These are phyloP conservation scores for Neurospora sp. DNA, from an alignment of 495 filamentous ascomycete genomes.

Conservation along the genomic window DNA sequence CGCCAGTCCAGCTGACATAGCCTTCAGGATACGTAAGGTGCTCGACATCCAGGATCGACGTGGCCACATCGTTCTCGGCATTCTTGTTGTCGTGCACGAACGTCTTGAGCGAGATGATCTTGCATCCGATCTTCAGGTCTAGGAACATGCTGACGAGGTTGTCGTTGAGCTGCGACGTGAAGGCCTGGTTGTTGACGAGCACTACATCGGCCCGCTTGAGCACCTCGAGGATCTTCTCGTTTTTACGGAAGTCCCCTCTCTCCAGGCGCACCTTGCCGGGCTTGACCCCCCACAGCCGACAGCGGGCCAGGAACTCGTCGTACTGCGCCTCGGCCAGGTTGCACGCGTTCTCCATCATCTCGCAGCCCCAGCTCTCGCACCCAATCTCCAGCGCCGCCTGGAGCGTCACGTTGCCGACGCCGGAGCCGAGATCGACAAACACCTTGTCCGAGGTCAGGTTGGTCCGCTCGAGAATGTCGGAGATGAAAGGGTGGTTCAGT, in stretches of 20 bases:
- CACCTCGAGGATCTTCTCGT: conserved; percentile 55
- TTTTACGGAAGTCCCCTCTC: conserved; percentile 74
- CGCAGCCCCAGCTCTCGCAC: conserved; percentile 92
- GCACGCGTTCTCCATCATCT: conserved; percentile 84
- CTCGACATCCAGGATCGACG: conserved; percentile 62
- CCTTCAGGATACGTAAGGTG: conserved; percentile 68
- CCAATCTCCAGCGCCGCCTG: conserved; percentile 91
- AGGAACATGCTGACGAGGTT: conserved; percentile 82
- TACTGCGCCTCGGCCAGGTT: conserved; percentile 78
- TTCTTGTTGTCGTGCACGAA: conserved; percentile 38
- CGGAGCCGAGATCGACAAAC: conserved; percentile 90
- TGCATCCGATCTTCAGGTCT: conserved; percentile 84
- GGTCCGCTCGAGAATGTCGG: conserved; percentile 68
- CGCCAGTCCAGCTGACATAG: conserved; percentile 86
- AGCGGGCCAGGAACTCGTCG: conserved; percentile 74
- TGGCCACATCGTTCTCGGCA: conserved; percentile 53
- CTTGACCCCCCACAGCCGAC: conserved; percentile 79
- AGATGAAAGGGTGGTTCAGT: conserved; percentile 73
- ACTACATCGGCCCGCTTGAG: conserved; percentile 83
- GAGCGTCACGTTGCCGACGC: conserved; percentile 89
- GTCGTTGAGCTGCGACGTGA: conserved; percentile 76
- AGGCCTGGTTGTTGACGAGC: conserved; percentile 95
- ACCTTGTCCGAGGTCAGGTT: conserved; percentile 66
- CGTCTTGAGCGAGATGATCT: conserved; percentile 54
- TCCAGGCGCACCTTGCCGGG: conserved; percentile 72